Evolutionary conservation across 2,329 filamentous ascomycete genomes (phyloP), one percentile per base, ranked within the genome.

Genomic region (Clonostachys sp.): DNA sequence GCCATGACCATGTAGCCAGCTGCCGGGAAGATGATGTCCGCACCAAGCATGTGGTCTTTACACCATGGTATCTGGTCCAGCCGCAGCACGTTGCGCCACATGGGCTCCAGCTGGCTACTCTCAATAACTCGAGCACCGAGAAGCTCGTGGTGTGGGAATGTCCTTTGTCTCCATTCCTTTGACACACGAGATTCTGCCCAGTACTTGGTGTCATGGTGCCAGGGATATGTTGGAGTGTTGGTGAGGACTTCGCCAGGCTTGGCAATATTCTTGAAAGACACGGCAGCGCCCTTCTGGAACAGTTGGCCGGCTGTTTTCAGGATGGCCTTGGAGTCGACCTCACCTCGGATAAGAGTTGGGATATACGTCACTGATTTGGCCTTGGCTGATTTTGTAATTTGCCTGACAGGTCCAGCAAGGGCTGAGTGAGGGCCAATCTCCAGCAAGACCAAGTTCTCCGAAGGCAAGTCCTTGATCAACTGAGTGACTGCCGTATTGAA

Each of bases 361-460:
- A 8, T 51, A 18, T 63, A 63, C 0, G 63, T 53, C 1, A 60
- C 14, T 1, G 50, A 45, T 14, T 43, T 42, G 8, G 51, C 39
- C 34, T 49, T 48, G 33, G 52, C 9, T 20, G 9, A 36, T 42
- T 14, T 58, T 57, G 5, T 53, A n/a, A 47, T 68, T 45, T 73
- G 62, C 5, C 54, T 58, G 0, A 64, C 51, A 0, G 73, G 73
- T 0, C 66, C 66, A 45, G 67, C 64, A 0, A 77, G 61, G 0
- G 71, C 68, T 0, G 71, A 61, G 41, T 68, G 65, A 3, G 66
- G 65, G 0, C 66, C 65, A 5, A 70, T 43, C 41, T 70, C 65
- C 3, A 70, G n/a, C 0, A 59, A 44, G 6, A 60, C 36, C 46
- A 45, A 44, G 16, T 51, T 34, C 14, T 39, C 36, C n/a, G 36